These are phyloP conservation scores for Suillus subluteus DNA, from an alignment of 768 basidiomycete species.

Conservation along the genomic window DNA sequence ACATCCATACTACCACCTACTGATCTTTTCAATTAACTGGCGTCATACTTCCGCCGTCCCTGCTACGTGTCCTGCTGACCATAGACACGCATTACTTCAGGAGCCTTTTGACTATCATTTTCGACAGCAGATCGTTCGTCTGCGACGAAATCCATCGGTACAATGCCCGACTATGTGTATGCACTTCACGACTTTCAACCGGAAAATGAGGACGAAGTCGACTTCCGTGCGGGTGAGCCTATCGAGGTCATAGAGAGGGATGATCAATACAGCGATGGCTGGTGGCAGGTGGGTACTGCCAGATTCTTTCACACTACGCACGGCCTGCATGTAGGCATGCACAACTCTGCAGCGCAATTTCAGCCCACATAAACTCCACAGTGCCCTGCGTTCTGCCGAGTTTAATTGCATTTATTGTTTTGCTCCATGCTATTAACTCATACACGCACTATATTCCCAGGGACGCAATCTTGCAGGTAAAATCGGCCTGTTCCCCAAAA, in stretches of 20 bases:
- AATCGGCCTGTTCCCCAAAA: constrained; percentile 89
- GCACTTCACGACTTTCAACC: constrained; percentile 87
- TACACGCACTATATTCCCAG: constrained; percentile 41
- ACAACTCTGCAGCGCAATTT: constrained; percentile 15
- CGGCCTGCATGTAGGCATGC: constrained; percentile 1
- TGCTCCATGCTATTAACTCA: constrained; percentile 16
- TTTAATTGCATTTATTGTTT: constrained; percentile 16
- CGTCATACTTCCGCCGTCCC: neutral
- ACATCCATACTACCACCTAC: neutral
- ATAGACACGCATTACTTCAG: neutral
- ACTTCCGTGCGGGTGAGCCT: constrained; percentile 81
- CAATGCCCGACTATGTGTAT: constrained; percentile 84
- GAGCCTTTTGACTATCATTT: neutral
- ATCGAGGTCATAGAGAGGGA: constrained; percentile 94
- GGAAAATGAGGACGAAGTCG: constrained; percentile 93
- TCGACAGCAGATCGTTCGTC: neutral
- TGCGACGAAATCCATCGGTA: constrained; percentile 2
- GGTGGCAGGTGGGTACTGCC: constrained; percentile 74
- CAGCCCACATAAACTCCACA: constrained; percentile 18
- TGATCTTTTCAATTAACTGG: neutral
- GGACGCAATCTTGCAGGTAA: constrained; percentile 83
- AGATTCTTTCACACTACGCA: constrained; percentile 8
- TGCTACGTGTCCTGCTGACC: neutral
- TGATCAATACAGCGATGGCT: constrained; percentile 91
- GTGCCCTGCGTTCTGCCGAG: constrained; percentile 28